Percentiles rank a stretch among this genome's conserved stretches.
Evolutionary conservation across 2,329 filamentous ascomycete species (phyloP).

Genomic region (Aspergillus luchuensis): DNA sequence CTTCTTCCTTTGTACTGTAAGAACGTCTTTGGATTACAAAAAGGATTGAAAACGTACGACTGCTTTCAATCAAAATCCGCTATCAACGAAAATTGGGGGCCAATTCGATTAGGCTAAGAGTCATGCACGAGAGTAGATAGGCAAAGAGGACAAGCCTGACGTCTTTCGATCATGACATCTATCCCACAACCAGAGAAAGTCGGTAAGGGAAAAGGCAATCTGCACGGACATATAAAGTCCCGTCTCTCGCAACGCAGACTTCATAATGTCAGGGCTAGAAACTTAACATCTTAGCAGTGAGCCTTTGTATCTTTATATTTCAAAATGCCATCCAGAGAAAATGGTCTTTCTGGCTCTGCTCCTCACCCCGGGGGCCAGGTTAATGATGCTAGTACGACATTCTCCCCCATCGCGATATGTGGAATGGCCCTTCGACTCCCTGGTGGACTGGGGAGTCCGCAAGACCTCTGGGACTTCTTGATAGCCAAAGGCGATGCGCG

Average conservation of each 20-base stretch:
- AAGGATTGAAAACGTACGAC: background rate
- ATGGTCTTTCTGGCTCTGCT: no score
- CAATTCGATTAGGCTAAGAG: background rate
- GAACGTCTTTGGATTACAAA: background rate
- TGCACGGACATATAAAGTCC: background rate
- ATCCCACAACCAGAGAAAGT: background rate
- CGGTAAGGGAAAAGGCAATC: background rate
- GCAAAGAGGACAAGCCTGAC: background rate
- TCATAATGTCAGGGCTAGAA: background rate
- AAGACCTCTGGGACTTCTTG: slow-evolving; percentile 21
- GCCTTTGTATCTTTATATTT: background rate
- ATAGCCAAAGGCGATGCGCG: slow-evolving; percentile 14
- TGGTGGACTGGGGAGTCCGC: slow-evolving; percentile 13
- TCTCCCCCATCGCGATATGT: slow-evolving; percentile 15
- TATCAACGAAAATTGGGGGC: background rate
- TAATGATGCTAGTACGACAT: background rate
- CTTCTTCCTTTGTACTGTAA: background rate
- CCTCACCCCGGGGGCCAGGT: no score
- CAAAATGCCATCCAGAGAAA: background rate
- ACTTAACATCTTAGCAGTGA: background rate
- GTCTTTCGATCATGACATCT: background rate
- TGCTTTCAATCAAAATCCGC: background rate
- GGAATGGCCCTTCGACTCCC: slow-evolving; percentile 21
- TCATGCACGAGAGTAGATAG: background rate
- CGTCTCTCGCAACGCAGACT: background rate